phyloP scores from a whole-genome alignment of 148 eudicot genomes.

The Salicornia ramosissima region DNA sequence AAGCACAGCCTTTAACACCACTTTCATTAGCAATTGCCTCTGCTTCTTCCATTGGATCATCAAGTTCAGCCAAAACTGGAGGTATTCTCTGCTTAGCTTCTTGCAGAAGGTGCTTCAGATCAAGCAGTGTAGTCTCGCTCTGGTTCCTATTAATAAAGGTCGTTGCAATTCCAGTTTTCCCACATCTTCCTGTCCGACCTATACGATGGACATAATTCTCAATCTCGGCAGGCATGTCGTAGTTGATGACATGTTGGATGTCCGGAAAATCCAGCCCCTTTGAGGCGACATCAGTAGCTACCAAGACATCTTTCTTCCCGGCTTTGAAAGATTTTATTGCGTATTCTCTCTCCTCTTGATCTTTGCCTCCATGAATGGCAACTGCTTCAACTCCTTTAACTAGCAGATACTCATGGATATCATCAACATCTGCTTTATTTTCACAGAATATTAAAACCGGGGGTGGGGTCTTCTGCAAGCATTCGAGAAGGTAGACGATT shows the following conservation, averaged over 20 bases:
- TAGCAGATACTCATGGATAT: constrained; percentile 82
- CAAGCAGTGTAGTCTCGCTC: constrained; percentile 78
- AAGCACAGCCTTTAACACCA: constrained; percentile 73
- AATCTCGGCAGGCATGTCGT: constrained; percentile 93
- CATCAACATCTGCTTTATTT: constrained; percentile 91
- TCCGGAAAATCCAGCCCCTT: constrained; percentile 92
- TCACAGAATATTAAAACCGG: constrained; percentile 90
- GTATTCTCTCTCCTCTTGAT: constrained; percentile 85
- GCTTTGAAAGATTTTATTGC: constrained; percentile 81
- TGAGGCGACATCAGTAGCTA: constrained; percentile 98
- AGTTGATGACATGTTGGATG: constrained; percentile 84
- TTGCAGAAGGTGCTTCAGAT: constrained; percentile 74
- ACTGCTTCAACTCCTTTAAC: constrained; percentile 91
- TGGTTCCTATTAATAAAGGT: constrained; percentile 87
- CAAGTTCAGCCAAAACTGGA: constrained; percentile 71
- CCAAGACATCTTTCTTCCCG: constrained; percentile 72
- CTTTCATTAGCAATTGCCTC: constrained; percentile 56
- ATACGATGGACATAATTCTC: constrained; percentile 93
- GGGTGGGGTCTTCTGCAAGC: constrained; percentile 91
- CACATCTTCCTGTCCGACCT: constrained; percentile 88
- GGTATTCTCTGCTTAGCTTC: constrained; percentile 95
- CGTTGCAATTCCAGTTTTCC: constrained; percentile 88
- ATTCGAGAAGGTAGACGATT: constrained; percentile 84
- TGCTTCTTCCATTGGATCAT: constrained; percentile 73
- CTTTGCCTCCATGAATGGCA: constrained; percentile 88